Evolutionary conservation across 208 protist genomes (phyloP).

Genomic region (Strigomonas culicis): DNA sequence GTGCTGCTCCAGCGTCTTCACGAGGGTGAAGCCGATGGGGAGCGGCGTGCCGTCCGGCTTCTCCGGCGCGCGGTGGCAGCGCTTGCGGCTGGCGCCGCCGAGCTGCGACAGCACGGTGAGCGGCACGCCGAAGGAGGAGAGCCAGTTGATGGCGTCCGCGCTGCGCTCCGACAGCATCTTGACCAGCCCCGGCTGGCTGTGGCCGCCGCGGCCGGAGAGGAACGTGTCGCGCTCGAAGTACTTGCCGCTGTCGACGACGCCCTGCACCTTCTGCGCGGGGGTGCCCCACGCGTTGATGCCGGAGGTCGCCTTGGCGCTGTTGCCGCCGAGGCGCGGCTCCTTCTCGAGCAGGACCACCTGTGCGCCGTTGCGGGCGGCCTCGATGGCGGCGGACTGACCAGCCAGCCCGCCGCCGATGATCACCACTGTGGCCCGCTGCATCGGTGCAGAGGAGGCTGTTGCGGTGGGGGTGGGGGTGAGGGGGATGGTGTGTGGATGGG

Average conservation of each 20-base stretch:
- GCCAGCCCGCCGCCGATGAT: slow-evolving; percentile 85
- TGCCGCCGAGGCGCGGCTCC: slow-evolving; percentile 87
- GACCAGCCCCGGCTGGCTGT: slow-evolving; percentile 75
- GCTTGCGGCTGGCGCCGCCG: slow-evolving; percentile 84
- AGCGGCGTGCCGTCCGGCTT: slow-evolving; percentile 68
- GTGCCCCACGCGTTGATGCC: slow-evolving; percentile 95
- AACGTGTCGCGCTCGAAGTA: slow-evolving; percentile 86
- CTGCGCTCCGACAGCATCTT: slow-evolving; percentile 75
- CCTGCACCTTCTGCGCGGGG: slow-evolving; percentile 67
- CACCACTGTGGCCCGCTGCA: slow-evolving; percentile 62
- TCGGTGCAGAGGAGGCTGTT: too few relatives aligned
- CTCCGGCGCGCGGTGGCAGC: slow-evolving; percentile 84
- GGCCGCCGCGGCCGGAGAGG: slow-evolving; percentile 55
- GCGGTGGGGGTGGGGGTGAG: too few relatives aligned
- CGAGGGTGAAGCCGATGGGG: slow-evolving; percentile 90
- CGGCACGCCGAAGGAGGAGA: slow-evolving; percentile 73
- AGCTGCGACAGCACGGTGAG: slow-evolving; percentile 86
- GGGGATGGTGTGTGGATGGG: too few relatives aligned
- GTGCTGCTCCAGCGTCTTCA: slow-evolving; percentile 66
- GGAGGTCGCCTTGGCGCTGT: slow-evolving; percentile 95
- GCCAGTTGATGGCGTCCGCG: slow-evolving; percentile 73
- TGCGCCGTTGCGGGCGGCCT: slow-evolving; percentile 75
- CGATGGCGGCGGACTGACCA: slow-evolving; percentile 78
- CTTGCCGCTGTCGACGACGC: slow-evolving; percentile 57
- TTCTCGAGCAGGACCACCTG: slow-evolving; percentile 92